phyloP scores from a whole-genome alignment of 2,329 filamentous ascomycete genomes.

The Trichoderma oligosporum region DNA sequence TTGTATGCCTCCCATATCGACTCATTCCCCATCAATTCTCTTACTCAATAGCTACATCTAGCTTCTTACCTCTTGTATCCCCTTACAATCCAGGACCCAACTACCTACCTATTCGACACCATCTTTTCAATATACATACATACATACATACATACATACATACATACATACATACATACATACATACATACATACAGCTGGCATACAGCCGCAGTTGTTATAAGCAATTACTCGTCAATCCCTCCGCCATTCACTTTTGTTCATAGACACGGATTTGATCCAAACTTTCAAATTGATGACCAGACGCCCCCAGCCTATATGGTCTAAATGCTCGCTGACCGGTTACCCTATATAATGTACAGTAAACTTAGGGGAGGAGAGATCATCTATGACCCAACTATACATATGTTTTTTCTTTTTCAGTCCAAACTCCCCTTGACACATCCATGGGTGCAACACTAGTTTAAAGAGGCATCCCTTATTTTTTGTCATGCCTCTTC shows the following conservation, averaged over 20 bases:
- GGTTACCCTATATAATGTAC: constrained; percentile 47
- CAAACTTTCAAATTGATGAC: constrained; percentile 20
- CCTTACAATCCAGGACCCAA: too few species aligned
- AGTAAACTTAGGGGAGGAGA: constrained; percentile 50
- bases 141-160: too few species aligned
- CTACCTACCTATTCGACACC: too few species aligned
- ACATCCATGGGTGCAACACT: constrained; percentile 14
- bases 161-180: too few species aligned
- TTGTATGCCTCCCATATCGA: neutral
- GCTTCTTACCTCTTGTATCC: too few species aligned
- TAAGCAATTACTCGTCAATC: neutral
- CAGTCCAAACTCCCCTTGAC: constrained; percentile 22
- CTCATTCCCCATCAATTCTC: neutral
- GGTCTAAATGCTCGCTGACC: constrained; percentile 46
- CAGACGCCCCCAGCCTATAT: constrained; percentile 31
- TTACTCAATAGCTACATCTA: neutral
- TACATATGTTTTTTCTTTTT: neutral
- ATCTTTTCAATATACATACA: too few species aligned
- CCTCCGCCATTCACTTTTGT: neutral
- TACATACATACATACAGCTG: neutral
- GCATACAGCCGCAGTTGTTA: neutral
- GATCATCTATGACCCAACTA: constrained; percentile 47
- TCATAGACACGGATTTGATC: neutral
- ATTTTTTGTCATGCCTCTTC: neutral
- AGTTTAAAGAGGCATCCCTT: neutral